phyloP scores from a whole-genome alignment of 1,284 basidiomycete species.

The Ustilago hordei region DNA sequence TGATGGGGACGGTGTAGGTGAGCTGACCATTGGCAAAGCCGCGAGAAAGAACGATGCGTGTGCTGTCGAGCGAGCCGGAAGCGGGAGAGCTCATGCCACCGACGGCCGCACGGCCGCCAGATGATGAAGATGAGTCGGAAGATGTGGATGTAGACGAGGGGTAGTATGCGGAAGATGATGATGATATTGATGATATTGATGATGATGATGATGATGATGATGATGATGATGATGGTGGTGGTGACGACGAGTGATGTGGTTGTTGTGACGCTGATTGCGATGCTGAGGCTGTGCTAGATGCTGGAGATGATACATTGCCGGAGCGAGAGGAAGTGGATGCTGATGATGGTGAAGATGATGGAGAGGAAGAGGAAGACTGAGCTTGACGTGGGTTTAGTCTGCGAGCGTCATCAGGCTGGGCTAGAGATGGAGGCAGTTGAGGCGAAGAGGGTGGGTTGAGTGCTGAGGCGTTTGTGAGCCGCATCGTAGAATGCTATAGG shows the following conservation, averaged over 20 bases:
- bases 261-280: constrained; percentile 3
- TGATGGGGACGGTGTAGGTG: constrained; percentile 56
- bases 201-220: constrained; percentile 5
- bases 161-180: neutral
- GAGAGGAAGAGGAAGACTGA: constrained; percentile 16
- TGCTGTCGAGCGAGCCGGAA: constrained; percentile 44
- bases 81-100: constrained; percentile 34
- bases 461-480: constrained; percentile 9
- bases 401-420: neutral
- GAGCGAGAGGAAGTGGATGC: constrained; percentile 7
- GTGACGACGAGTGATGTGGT: constrained; percentile 5
- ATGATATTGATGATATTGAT: constrained; percentile 9
- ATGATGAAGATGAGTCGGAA: constrained; percentile 1
- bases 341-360: constrained; percentile 8
- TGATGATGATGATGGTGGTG: constrained; percentile 12
- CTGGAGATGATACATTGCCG: constrained; percentile 6
- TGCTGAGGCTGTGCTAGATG: constrained; percentile 13
- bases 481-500: constrained; percentile 6
- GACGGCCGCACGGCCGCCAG: neutral
- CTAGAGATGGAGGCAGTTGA: constrained; percentile 14
- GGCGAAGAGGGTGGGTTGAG: neutral
- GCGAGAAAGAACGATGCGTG: constrained; percentile 48
- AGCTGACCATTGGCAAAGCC: constrained; percentile 57
- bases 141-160: neutral
- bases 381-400: constrained; percentile 22